Evolutionary conservation across 371 early-diverging fungal species (phyloP), one percentile per base, ranked within the genome.

Genomic region (Rhizopus delemar): DNA sequence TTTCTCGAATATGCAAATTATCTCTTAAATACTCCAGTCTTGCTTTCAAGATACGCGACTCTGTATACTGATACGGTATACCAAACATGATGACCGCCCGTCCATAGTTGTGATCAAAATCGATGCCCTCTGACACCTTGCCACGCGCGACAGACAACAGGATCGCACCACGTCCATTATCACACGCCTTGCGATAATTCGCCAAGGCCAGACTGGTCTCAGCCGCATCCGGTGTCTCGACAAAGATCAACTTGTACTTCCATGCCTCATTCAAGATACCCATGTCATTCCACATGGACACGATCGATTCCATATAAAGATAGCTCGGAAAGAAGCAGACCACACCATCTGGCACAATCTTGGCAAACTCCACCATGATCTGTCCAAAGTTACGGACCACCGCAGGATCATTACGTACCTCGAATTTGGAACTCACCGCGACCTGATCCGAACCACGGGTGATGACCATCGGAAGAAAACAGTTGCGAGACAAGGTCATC

Each of bases 261-360:
- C 94, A 89, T 9, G 98, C 91, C 65, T 98, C 93, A 56, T 92
- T 90, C 57, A 99, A 71, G 45, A 98, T 90, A 39, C 95, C 96
- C 86, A 97, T 91, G 54, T 97, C 97, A 63, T 95, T 92, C 99
- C 99, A 99, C 76, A 94, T 92, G 12, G 98, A 87, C 0, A 99
- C 97, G 65, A 99, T 99, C 6, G 93, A 92, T 73, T 99, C 99
- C 98, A 99, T 95, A 73, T 99, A 99, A 16, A 97, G 75, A 80
- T 99, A 99, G 51, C 94, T 94, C 0, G 99, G 99, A 76, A 99
- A 99, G 80, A 99, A 99, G 53, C 94, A 93, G 0, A 99, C 99
- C 8, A 99, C 80, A 13, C 99, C 99, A 70, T 99, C 99, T 0
- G 99, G 99, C 0, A 97, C 96, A 43, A 91, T 84, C 63, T 93